Percentiles rank a stretch among this genome's conserved stretches.
phyloP scores from a whole-genome alignment of 805 yeast genomes.

The Yueomyces sinensis region DNA sequence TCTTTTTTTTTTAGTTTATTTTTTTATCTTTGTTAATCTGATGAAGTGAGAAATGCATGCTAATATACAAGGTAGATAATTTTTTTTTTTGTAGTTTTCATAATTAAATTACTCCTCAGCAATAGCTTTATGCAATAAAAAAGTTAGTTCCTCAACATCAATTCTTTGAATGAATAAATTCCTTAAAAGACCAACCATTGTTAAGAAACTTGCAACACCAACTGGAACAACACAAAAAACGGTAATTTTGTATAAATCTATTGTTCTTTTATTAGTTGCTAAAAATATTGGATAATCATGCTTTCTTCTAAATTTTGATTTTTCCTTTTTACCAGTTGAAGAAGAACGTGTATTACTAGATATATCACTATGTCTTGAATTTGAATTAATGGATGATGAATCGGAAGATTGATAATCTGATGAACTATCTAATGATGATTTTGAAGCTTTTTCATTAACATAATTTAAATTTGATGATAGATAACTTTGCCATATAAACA shows the following conservation, averaged over 20 bases:
- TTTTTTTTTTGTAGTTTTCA: too few relatives aligned
- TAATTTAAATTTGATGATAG: slow-evolving; percentile 62
- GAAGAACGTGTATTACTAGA: neutral
- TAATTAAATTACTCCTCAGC: neutral
- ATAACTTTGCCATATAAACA: slow-evolving; percentile 77
- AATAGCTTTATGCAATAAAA: neutral
- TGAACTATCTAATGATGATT: neutral
- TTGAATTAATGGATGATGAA: slow-evolving; percentile 1
- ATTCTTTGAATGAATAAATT: slow-evolving; percentile 61
- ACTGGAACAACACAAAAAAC: slow-evolving; percentile 98
- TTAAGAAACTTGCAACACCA: slow-evolving; percentile 84
- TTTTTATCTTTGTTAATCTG: too few relatives aligned
- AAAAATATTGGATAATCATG: neutral
- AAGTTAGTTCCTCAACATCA: slow-evolving; percentile 31
- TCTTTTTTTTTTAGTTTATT: too few relatives aligned
- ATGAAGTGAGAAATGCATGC: too few relatives aligned
- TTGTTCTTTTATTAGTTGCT: slow-evolving; percentile 37
- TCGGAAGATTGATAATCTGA: slow-evolving; percentile 3
- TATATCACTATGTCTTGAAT: neutral
- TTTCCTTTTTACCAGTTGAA: slow-evolving; percentile 6
- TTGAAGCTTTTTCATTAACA: slow-evolving; percentile 7
- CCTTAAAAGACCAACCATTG: slow-evolving; percentile 76
- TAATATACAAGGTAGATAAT: too few relatives aligned
- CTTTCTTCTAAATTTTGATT: slow-evolving; percentile 3
- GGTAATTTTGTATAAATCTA: slow-evolving; percentile 76